phyloP scores from a whole-genome alignment of 768 basidiomycete genomes.

The Chalciporus pseudorubinellus region DNA sequence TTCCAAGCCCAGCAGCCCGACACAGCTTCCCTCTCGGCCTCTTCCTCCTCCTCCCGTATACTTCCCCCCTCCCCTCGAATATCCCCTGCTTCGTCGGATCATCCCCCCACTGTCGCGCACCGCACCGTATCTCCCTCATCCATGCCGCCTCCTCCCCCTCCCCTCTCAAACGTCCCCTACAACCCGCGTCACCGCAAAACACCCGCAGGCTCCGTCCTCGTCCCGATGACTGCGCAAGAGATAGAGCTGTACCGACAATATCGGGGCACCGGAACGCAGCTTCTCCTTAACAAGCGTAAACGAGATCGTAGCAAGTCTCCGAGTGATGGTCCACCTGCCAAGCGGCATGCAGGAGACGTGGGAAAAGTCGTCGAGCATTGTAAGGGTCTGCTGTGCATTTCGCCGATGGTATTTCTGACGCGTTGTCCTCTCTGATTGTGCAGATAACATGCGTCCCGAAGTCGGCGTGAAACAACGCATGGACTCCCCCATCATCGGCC shows the following conservation, averaged over 20 bases:
- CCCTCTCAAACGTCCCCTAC: constrained; percentile 51
- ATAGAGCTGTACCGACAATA: constrained; percentile 56
- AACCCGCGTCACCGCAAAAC: constrained; percentile 62
- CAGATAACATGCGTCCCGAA: constrained; percentile 93
- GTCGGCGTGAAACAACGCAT: constrained; percentile 81
- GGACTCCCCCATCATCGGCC: constrained; percentile 91
- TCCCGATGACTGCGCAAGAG: constrained; percentile 63
- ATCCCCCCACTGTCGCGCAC: constrained; percentile 22
- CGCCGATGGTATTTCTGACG: constrained; percentile 4
- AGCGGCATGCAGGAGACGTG: constrained; percentile 65
- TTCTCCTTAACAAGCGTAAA: constrained; percentile 52
- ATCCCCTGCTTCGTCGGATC: constrained; percentile 38
- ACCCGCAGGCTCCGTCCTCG: constrained; percentile 57
- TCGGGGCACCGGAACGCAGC: constrained; percentile 54
- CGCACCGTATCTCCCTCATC: constrained; percentile 33
- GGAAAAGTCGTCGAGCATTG: constrained; percentile 77
- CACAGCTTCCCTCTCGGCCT: constrained; percentile 18
- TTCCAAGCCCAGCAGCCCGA: constrained; percentile 19
- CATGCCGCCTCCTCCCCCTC: constrained; percentile 27
- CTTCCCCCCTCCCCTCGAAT: constrained; percentile 30
- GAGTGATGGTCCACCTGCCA: constrained; percentile 42
- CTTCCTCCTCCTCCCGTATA: constrained; percentile 22
- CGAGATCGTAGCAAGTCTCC: constrained; percentile 39
- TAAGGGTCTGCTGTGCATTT: constrained; percentile 38
- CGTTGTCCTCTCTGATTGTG: not conserved